phyloP scores from a whole-genome alignment of 192 early-diverging fungal species.

The Coemansia sp. region DNA sequence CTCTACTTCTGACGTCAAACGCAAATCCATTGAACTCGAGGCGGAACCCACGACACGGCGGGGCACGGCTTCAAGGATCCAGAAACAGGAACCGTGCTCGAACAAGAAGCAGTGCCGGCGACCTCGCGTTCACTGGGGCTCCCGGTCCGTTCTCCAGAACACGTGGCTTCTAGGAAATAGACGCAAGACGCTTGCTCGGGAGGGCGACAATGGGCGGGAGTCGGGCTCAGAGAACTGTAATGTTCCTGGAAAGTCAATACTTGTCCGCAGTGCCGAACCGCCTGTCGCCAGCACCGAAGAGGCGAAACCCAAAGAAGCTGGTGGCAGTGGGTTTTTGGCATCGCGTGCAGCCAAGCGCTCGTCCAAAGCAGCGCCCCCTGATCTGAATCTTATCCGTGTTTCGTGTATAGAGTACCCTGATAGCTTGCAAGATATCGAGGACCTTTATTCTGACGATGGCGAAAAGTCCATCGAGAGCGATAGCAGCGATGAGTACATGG shows the following conservation, averaged over 20 bases:
- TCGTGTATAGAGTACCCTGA: slow-evolving; percentile 36
- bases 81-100: not conserved
- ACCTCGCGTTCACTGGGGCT: slow-evolving; percentile 34
- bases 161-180: slow-evolving; percentile 16
- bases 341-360: not conserved
- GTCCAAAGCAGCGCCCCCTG: slow-evolving; percentile 1
- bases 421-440: not conserved
- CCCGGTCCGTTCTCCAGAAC: slow-evolving; percentile 16
- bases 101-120: slow-evolving; percentile 31
- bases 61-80: not conserved
- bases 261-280: not conserved
- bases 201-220: not conserved
- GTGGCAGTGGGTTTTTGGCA: not conserved
- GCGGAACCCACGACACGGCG: not conserved
- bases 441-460: not conserved
- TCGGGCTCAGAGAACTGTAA: not conserved
- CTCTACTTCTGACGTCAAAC: slow-evolving; percentile 19
- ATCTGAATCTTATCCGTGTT: slow-evolving; percentile 23
- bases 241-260: not conserved
- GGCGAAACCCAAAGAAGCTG: not conserved
- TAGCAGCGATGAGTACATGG: not conserved
- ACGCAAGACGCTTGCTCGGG: not conserved
- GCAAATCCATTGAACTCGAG: slow-evolving; percentile 22
- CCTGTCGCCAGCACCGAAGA: not conserved
- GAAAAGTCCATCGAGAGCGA: slow-evolving; percentile 1